These are phyloP conservation scores for Penicillium decumbens DNA, from an alignment of 2,329 filamentous ascomycete species.

Conservation along the genomic window DNA sequence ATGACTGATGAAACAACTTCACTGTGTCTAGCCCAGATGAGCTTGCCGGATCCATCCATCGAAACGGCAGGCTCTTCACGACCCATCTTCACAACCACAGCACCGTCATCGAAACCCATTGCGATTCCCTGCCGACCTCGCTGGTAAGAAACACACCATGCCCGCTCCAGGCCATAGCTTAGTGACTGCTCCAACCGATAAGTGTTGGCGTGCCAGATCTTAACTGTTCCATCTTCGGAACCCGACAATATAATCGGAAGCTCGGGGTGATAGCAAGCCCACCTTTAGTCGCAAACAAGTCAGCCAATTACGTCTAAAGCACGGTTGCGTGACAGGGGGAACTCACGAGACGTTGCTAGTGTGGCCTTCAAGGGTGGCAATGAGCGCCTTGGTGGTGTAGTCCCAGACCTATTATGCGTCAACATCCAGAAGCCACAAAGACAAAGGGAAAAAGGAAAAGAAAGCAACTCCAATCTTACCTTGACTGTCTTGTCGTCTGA, in stretches of 20 bases:
- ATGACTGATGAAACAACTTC: conserved; percentile 94
- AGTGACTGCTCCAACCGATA: conserved; percentile 93
- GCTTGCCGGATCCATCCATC: conserved; percentile 93
- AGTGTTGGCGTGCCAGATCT: conserved; percentile 98
- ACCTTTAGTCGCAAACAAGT: neutral
- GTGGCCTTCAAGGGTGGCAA: conserved; percentile 93
- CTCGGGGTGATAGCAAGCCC: conserved; percentile 73
- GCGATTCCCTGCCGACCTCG: conserved; percentile 90
- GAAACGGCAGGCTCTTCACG: conserved; percentile 95
- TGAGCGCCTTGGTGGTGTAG: conserved; percentile 95
- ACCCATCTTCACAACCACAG: conserved; percentile 95
- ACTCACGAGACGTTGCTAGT: conserved; percentile 81
- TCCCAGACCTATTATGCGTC: conserved; percentile 63
- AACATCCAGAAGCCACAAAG: neutral
- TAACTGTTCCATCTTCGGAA: conserved; percentile 93
- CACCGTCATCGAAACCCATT: conserved; percentile 95
- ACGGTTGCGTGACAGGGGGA: no score
- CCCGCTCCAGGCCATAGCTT: conserved; percentile 91
- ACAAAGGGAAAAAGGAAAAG: neutral
- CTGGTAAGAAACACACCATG: conserved; percentile 97
- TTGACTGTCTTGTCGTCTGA: conserved; percentile 96
- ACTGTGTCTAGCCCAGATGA: conserved; percentile 93
- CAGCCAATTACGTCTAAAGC: no score
- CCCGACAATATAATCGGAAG: conserved; percentile 95
- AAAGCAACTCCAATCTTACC: conserved; percentile 29